phyloP scores from a whole-genome alignment of 1,139 yeast genomes.

The Suhomyces bokatorum region DNA sequence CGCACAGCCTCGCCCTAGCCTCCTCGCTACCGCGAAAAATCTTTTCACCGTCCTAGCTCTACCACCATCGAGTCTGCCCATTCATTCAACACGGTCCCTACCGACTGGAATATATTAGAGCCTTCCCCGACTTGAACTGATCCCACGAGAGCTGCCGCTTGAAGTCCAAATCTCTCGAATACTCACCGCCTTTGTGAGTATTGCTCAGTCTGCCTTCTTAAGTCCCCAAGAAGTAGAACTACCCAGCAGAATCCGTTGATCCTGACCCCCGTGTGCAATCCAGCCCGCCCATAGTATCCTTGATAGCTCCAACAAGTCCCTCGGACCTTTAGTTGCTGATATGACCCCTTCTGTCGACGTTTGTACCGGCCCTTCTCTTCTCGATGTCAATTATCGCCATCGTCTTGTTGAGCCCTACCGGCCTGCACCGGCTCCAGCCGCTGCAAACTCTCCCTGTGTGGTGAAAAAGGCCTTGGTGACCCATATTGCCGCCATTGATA shows the following conservation, averaged over 20 bases:
- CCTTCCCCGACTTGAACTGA: slow-evolving; percentile 10
- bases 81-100: background rate
- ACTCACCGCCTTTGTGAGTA: slow-evolving; percentile 40
- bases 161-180: slow-evolving; percentile 30
- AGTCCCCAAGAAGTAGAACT: slow-evolving; percentile 17
- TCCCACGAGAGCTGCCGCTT: slow-evolving; percentile 54
- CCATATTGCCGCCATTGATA: slow-evolving; percentile 52
- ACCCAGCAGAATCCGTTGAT: background rate
- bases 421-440: background rate
- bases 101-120: slow-evolving; percentile 10
- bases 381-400: slow-evolving; percentile 11
- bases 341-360: slow-evolving; percentile 32
- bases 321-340: slow-evolving; percentile 6
- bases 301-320: too few species aligned
- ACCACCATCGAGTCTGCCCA: slow-evolving; percentile 2
- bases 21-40: slow-evolving; percentile 1
- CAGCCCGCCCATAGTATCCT: too few species aligned
- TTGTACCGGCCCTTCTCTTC: slow-evolving; percentile 17
- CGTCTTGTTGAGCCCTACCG: slow-evolving; percentile 12
- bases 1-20: too few species aligned
- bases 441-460: slow-evolving; percentile 10
- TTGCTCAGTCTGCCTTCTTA: slow-evolving; percentile 15
- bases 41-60: background rate
- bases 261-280: too few species aligned
- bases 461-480: slow-evolving; percentile 43